A percentile compares a stretch with the other conserved stretches of the same genome.
These are phyloP conservation scores for Periconia sp. DNA, from an alignment of 2,329 filamentous ascomycete species.

Conservation along the genomic window DNA sequence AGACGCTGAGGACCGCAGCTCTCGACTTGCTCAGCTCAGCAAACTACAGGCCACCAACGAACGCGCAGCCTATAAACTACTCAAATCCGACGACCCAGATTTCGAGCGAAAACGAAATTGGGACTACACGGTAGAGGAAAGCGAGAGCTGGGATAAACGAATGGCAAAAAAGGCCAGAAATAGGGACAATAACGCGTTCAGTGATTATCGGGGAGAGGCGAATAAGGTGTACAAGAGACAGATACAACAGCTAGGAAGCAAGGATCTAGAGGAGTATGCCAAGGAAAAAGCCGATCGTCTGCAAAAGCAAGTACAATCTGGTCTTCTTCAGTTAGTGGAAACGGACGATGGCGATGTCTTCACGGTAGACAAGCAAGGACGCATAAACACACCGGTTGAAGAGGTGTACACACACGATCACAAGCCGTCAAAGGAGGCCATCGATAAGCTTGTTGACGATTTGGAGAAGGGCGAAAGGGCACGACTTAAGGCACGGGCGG, in stretches of 20 bases:
- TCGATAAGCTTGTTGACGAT: conserved; percentile 87
- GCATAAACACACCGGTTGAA: conserved; percentile 88
- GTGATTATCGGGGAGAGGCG: conserved; percentile 85
- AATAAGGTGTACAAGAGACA: conserved; percentile 95
- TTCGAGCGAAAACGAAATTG: conserved; percentile 98
- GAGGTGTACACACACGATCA: conserved; percentile 81
- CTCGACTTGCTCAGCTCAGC: conserved; percentile 65
- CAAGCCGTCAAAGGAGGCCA: conserved; percentile 82
- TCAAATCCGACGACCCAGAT: conserved; percentile 91
- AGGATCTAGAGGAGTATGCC: conserved; percentile 82
- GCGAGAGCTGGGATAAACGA: conserved; percentile 90
- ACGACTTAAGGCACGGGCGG: conserved; percentile 82
- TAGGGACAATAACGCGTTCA: conserved; percentile 85
- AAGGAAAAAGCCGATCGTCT: conserved; percentile 84
- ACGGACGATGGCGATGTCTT: conserved; percentile 88
- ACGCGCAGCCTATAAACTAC: conserved; percentile 87
- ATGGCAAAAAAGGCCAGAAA: conserved; percentile 83
- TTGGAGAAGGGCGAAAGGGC: conserved; percentile 87
- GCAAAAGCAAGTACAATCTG: conserved; percentile 81
- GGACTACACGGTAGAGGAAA: conserved; percentile 98
- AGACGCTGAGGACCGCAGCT: conserved; percentile 36
- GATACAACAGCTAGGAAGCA: conserved; percentile 73
- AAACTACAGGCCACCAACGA: conserved; percentile 85
- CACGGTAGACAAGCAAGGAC: conserved; percentile 88
- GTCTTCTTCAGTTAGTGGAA: conserved; percentile 91